Conservation (phyloP, 2,329 filamentous ascomycete species). For the Dothidotthia symphoricarpi region DNA sequence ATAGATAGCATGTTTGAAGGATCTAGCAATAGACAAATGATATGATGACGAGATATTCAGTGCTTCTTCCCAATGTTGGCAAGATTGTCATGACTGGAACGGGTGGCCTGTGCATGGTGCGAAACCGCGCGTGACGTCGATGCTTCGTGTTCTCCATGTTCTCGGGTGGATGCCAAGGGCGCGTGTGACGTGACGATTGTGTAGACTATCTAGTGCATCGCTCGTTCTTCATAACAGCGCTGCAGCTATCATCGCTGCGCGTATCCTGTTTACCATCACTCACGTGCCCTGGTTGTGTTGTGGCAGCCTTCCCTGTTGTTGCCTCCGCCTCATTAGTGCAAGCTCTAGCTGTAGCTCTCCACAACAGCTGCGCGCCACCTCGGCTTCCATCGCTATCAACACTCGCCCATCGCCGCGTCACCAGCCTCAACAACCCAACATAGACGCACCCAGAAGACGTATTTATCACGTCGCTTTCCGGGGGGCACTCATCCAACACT, state of each 20-base stretch:
- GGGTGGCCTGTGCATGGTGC: not conserved
- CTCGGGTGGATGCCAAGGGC: constrained; percentile 12
- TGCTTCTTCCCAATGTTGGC: no score
- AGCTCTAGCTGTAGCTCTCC: not conserved
- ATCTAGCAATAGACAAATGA: no score
- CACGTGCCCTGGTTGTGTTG: not conserved
- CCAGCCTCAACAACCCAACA: not conserved
- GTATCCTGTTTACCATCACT: not conserved
- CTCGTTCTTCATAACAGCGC: constrained; percentile 1
- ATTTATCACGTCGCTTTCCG: not conserved
- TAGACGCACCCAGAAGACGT: not conserved
- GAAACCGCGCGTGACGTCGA: constrained; percentile 15
- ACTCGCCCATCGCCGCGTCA: no score
- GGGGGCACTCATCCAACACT: no score
- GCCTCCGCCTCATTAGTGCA: not conserved
- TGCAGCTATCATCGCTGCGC: not conserved
- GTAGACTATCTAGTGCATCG: constrained; percentile 1
- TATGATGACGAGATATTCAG: no score
- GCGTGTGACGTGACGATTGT: constrained; percentile 19
- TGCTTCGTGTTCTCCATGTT: constrained; percentile 18
- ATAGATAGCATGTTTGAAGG: constrained; percentile 17
- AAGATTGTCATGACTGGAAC: no score
- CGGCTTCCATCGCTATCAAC: constrained; percentile 6
- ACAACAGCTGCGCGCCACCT: constrained; percentile 14
- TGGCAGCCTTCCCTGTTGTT: not conserved